Evolutionary conservation across 2,329 filamentous ascomycete species (phyloP), one percentile per base, ranked within the genome.

Genomic region (Arthrobotrys megalospora): DNA sequence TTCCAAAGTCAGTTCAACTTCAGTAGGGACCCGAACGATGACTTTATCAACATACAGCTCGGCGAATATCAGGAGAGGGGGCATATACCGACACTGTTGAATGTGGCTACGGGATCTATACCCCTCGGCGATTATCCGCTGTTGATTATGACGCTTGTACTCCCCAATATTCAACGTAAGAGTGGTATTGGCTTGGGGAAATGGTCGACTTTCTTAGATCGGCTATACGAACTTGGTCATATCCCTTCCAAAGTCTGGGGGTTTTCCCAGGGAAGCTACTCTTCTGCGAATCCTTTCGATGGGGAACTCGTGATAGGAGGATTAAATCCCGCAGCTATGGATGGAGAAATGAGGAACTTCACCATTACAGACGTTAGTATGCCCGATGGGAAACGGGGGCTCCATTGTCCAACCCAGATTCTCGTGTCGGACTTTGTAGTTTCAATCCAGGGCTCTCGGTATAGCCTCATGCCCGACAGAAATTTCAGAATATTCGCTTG

Each of bases 221-320:
- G 48, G 32, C n/a, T 67, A 14, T 67, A 52, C 34, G 47, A 67
- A 8, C 11, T 36, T 24, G 63, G 63, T 19, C 12, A 67, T 24
- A 16, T 67, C 8, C 45, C 63, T 41, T 67, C 63, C 2, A 67
- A 53, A n/a, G 63, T 53, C 8, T 53, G 34, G 11, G 63, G 63
- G 3, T 41, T 53, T 8, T 52, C 16, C 10, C 6, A 12, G 34
- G 63, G 63, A 19, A 67, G 63, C 47, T 38, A 38, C n/a, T 67
- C 63, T 4, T 19, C 24, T 16, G 16, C 28, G 2, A 28, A 52
- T 14, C 32, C 45, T 41, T n/a, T 4, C n/a, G 63, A 67, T 43
- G 63, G 47, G n/a, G 47, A 55, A 16, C 14, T 67, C n/a, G 48
- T 55, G 8, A n/a, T 67, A n/a, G 63, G 63, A n/a, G 63, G 63